phyloP scores from a whole-genome alignment of 192 early-diverging fungal species.

The Coemansia javaensis region DNA sequence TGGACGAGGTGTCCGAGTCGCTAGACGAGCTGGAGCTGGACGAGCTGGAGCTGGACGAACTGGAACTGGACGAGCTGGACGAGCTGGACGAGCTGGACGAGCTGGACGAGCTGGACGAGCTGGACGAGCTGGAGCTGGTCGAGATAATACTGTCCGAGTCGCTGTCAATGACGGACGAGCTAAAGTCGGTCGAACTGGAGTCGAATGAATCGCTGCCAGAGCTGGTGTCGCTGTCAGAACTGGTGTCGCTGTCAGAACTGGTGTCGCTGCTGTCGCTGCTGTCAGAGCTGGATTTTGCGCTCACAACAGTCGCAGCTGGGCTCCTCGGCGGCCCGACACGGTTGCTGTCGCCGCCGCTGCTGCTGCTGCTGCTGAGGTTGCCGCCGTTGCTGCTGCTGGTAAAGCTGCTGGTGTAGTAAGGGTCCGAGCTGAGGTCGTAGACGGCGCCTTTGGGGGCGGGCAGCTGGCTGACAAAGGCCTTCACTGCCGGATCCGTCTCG shows the following conservation, averaged over 20 bases:
- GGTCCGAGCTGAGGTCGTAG: not conserved
- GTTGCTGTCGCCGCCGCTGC: not conserved
- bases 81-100: not conserved
- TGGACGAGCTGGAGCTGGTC: no score
- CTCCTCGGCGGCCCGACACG: no score
- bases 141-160: no score
- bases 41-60: constrained; percentile 2
- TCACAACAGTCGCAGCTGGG: not conserved
- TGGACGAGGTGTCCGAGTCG: no score
- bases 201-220: constrained; percentile 3
- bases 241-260: constrained; percentile 1
- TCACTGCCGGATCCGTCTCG: constrained; percentile 4
- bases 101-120: not conserved
- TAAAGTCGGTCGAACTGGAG: not conserved
- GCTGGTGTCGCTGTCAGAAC: constrained; percentile 5
- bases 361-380: no score
- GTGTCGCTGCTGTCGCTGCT: constrained; percentile 3
- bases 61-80: not conserved
- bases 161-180: not conserved
- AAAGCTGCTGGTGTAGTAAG: constrained; percentile 1
- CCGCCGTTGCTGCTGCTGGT: not conserved
- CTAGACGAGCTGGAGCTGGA: constrained; percentile 1
- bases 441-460: not conserved
- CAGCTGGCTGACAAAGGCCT: constrained; percentile 5
- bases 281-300: not conserved